phyloP scores from a whole-genome alignment of 108 stramenopile species.

The Skeletonema potamos region DNA sequence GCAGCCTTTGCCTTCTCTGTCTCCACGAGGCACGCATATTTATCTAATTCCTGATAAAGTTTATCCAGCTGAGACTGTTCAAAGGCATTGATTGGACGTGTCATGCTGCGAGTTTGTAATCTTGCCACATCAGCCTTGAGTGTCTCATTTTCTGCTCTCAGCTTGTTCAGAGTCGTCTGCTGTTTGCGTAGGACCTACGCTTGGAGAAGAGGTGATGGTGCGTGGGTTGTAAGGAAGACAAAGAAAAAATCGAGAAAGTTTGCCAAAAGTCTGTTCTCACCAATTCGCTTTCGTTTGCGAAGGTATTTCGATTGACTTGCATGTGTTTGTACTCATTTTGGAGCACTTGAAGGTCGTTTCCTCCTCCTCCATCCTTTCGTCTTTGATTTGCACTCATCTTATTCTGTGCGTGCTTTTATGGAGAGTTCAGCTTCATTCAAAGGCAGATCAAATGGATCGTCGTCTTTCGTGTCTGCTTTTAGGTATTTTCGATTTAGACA shows the following conservation, averaged over 20 bases:
- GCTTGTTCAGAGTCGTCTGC: constrained; percentile 70
- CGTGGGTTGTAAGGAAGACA: neutral
- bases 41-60: constrained; percentile 59
- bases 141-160: constrained; percentile 68
- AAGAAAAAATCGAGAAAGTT: neutral
- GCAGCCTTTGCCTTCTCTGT: constrained; percentile 49
- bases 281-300: constrained; percentile 68
- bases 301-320: constrained; percentile 85
- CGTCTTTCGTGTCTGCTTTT: no score
- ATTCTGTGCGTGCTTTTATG: no score
- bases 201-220: neutral
- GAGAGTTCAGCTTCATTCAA: no score
- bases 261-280: constrained; percentile 29
- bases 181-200: constrained; percentile 77
- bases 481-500: no score
- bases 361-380: neutral
- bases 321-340: constrained; percentile 86
- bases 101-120: constrained; percentile 64
- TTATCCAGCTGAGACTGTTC: constrained; percentile 57
- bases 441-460: no score
- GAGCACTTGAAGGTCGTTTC: constrained; percentile 64
- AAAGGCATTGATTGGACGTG: constrained; percentile 48
- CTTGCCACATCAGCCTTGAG: constrained; percentile 78
- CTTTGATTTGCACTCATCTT: neutral
- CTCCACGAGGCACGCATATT: constrained; percentile 51